Evolutionary conservation across 176 grass and related monocot species (phyloP).

Genomic region (Carex myosuroides): DNA sequence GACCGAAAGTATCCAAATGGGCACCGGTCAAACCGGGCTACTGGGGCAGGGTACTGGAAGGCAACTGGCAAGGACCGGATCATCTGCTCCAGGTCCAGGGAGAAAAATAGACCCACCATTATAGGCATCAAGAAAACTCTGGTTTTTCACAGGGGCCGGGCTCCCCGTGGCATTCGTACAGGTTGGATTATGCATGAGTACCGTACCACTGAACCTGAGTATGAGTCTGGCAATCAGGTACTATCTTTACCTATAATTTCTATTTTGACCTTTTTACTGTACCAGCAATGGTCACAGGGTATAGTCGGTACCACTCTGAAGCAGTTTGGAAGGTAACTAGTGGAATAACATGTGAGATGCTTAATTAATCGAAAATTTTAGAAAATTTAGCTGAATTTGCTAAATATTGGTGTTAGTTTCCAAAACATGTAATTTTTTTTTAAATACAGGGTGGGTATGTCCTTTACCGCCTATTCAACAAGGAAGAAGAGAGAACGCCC

Average conservation of each 20-base stretch:
- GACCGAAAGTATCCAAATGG: conserved; percentile 43
- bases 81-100: conserved; percentile 24
- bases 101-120: not conserved
- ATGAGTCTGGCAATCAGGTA: conserved; percentile 36
- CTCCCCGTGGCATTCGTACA: conserved; percentile 30
- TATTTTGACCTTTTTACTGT: not conserved
- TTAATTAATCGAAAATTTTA: not conserved
- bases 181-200: conserved; percentile 49
- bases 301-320: not conserved
- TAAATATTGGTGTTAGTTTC: not conserved
- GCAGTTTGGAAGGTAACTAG: not conserved
- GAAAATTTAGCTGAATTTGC: not conserved
- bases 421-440: not conserved
- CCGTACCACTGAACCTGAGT: conserved; percentile 39
- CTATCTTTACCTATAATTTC: not conserved
- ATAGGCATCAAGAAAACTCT: conserved; percentile 54
- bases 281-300: not conserved
- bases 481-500: conserved; percentile 35
- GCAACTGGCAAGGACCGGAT: conserved; percentile 39
- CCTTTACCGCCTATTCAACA: conserved; percentile 49
- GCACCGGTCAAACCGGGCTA: conserved; percentile 30
- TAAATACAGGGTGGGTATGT: conserved; percentile 44
- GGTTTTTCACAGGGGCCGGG: conserved; percentile 37
- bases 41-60: conserved; percentile 42
- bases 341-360: not conserved